Conservation (phyloP, 176 grass and related monocot genomes). For the Aegilops bicornis region DNA sequence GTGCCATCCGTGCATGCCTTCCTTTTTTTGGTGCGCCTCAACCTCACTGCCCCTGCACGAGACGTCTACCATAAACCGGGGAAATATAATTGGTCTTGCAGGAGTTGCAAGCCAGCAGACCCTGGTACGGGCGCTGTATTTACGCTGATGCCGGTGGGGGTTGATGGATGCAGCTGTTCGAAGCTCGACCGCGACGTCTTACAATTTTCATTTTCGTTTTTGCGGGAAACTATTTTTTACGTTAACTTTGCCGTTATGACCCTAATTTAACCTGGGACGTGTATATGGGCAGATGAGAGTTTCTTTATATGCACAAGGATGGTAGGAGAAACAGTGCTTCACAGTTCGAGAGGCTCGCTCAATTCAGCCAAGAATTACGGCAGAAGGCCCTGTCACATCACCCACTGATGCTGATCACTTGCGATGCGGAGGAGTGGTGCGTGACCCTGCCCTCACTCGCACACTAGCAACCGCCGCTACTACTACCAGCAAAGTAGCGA, state of each 20-base stretch:
- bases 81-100: background rate
- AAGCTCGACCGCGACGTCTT: background rate
- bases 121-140: background rate
- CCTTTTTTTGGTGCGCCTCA: constrained; percentile 6
- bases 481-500: background rate
- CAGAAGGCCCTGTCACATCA: background rate
- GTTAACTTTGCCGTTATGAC: background rate
- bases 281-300: background rate
- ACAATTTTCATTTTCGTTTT: too few species aligned
- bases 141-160: background rate
- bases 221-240: background rate
- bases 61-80: background rate
- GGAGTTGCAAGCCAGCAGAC: background rate
- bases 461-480: background rate
- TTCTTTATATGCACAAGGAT: too few species aligned
- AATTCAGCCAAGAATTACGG: background rate
- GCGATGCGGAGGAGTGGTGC: constrained; percentile 8
- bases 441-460: constrained; percentile 32
- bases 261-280: background rate
- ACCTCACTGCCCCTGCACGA: background rate
- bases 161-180: background rate
- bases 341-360: background rate
- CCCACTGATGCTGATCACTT: background rate
- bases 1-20: constrained; percentile 13
- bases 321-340: background rate